A percentile compares a stretch with the other conserved stretches of the same genome.
Evolutionary conservation across 495 filamentous ascomycete genomes (phyloP).

Genomic region (Cenococcum geophilum): DNA sequence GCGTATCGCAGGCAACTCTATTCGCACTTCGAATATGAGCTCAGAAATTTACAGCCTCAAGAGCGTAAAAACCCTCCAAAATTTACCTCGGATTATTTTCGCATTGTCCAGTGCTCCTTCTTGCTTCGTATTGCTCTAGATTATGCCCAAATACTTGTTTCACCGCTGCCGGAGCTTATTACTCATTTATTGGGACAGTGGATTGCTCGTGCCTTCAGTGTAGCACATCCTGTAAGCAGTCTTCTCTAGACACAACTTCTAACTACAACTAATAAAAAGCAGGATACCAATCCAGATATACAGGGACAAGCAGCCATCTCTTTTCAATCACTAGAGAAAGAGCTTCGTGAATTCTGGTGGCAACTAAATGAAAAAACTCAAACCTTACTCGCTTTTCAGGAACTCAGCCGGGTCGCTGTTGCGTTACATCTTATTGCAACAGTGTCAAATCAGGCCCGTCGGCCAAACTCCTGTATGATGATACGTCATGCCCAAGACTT

Average conservation of each 20-base stretch:
- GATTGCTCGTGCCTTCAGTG: not conserved
- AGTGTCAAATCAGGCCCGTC: not conserved
- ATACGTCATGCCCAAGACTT: not conserved
- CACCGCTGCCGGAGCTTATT: not conserved
- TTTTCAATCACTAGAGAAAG: not conserved
- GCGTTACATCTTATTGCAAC: not conserved
- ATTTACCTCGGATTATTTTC: not conserved
- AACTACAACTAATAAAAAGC: not conserved
- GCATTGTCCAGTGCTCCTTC: not conserved
- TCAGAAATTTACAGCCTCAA: not conserved
- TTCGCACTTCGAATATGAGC: not conserved
- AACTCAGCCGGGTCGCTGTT: not conserved
- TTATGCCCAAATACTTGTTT: not conserved
- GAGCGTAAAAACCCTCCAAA: not conserved
- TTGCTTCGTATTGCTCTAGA: not conserved
- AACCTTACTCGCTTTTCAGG: not conserved
- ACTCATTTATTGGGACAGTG: not conserved
- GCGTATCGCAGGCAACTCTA: not conserved
- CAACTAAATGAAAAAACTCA: not conserved
- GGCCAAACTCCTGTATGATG: not conserved
- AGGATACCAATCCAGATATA: not conserved
- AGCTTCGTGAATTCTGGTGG: not conserved
- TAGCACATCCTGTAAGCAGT: not conserved
- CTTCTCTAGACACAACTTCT: not conserved
- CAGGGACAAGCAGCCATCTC: not conserved